Evolutionary conservation across 495 filamentous ascomycete genomes (phyloP), one percentile per base, ranked within the genome.

Genomic region (Talaromyces borbonicus): DNA sequence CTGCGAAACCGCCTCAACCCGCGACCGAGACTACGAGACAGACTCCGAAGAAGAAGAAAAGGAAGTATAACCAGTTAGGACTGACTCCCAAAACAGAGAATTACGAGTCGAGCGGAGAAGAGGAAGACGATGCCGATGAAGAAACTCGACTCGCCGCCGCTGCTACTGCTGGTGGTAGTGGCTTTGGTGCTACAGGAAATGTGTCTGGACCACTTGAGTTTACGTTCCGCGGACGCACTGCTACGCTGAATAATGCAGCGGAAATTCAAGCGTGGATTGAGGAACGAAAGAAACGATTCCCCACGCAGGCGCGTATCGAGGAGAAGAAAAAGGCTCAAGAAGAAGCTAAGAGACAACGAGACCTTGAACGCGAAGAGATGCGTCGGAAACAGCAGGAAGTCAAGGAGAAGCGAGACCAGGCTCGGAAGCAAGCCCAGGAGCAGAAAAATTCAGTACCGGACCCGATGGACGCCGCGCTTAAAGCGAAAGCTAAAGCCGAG

Each of bases 261-360:
- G 87, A 93, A 46, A 72, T 94, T 46, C 73, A 75, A 9, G 77
- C 79, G 15, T 95, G 86, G 84, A 79, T 93, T 46, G 79, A 77
- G 31, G 87, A 92, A 58, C 79, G 89, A 18, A 81, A 75, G 54
- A 83, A 80, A 52, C 78, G 78, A 14, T 95, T 73, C 57, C 89
- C 89, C 3, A 94, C 88, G 0, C 73, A 78, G 59, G 75, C 77
- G 44, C 76, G 81, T 35, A 52, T 70, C 16, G 70, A 72, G 22
- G 66, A 73, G 39, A 73, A 59, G 49, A 69, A 71, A 43, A 66
- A 69, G 46, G 64, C 55, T n/a, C 54, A 56, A 18, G 66, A 69
- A 25, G 63, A 69, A 50, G 63, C 62, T 27, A 68, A 64, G 50
- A 66, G 63, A 32, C 59, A 57, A 11, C 55, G 59, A 11, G 49